Base-by-base conservation (phyloP, 2,329 filamentous ascomycete species). In the Biscogniauxia marginata region DNA sequence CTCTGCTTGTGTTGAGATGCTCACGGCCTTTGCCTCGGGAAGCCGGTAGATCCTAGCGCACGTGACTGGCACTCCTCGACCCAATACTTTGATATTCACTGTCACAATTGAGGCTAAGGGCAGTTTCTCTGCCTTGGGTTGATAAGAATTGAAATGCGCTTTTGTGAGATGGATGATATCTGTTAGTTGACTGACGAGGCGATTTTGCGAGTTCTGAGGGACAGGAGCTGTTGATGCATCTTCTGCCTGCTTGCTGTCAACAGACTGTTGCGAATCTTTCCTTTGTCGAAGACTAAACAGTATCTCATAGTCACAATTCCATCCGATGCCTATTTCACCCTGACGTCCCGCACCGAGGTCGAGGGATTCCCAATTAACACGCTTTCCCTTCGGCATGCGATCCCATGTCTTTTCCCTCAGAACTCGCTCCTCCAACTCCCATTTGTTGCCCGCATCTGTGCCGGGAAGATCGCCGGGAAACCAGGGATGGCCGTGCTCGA, bases 11-110 rank as follows among this genome's bases (percentile, higher is more conserved):
- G 65, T 61, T 47, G 65, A 66, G 20, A 45, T 2, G 6, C 30
- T n/a, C 22, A 19, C 23, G 9, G 56, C 21, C 19, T 50, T 44
- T 1, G 46, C 18, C 22, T 56, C 47, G n/a, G 93, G 90, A 16
- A 98, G 84, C 13, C 90, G 87, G 73, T 98, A 99, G 62, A 98
- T 86, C 34, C 95, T 84, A 3, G 93, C 91, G 70, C 88, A 90
- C 3, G 84, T 76, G 0, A 75, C 79, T 3, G 87, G 89, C 1
- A 88, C 83, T 22, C 95, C 93, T 54, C 91, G 85, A 43, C 81
- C 78, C 7, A 89, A 70, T 47, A 95, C 79, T 0, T 78, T 85
- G 53, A 98, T 77, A 50, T 82, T 83, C 47, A 93, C 81, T 0
- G 85, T 88, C 52, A 87, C 75, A 39, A 85, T 63, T 19, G 76